phyloP scores from a whole-genome alignment of 805 yeast genomes.

The Wickerhamiella allomyrinae region DNA sequence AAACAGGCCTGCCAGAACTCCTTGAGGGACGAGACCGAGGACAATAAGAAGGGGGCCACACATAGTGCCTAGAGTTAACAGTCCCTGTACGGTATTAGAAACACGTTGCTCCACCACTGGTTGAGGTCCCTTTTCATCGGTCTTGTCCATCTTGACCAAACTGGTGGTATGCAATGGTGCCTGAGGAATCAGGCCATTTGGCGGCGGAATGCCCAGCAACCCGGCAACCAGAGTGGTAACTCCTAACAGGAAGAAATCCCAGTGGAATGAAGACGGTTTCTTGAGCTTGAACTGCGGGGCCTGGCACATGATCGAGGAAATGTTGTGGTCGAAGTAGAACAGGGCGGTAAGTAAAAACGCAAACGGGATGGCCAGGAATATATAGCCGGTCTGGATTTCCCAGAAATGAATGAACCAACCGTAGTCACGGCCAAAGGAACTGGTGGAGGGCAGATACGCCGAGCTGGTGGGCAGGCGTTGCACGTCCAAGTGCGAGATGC shows the following conservation, averaged over 20 bases:
- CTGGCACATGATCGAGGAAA: conserved; percentile 87
- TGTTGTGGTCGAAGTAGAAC: conserved; percentile 92
- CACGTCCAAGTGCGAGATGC: conserved; percentile 41
- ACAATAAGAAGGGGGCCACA: conserved; percentile 71
- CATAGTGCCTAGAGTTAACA: conserved; percentile 77
- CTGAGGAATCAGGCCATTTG: conserved; percentile 92
- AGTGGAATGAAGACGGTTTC: conserved; percentile 85
- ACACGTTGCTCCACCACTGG: conserved; percentile 80
- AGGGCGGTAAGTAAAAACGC: conserved; percentile 71
- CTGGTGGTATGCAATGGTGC: conserved; percentile 88
- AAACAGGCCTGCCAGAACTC: conserved; percentile 81
- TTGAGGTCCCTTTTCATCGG: conserved; percentile 16
- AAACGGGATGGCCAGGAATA: conserved; percentile 86
- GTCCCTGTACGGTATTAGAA: conserved; percentile 74
- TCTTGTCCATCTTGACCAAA: conserved; percentile 27
- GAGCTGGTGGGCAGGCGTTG: conserved; percentile 52
- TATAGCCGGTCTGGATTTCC: conserved; percentile 56
- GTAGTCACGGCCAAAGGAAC: conserved; percentile 24
- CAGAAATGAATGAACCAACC: conserved; percentile 76
- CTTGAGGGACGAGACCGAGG: conserved; percentile 77
- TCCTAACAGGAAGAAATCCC: conserved; percentile 78
- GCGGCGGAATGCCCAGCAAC: conserved; percentile 81
- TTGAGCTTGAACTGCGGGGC: conserved; percentile 61
- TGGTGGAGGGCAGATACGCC: conserved; percentile 59
- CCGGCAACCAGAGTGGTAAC: conserved; percentile 81